phyloP scores from a whole-genome alignment of 768 basidiomycete genomes.

The Trametes cinnabarina region DNA sequence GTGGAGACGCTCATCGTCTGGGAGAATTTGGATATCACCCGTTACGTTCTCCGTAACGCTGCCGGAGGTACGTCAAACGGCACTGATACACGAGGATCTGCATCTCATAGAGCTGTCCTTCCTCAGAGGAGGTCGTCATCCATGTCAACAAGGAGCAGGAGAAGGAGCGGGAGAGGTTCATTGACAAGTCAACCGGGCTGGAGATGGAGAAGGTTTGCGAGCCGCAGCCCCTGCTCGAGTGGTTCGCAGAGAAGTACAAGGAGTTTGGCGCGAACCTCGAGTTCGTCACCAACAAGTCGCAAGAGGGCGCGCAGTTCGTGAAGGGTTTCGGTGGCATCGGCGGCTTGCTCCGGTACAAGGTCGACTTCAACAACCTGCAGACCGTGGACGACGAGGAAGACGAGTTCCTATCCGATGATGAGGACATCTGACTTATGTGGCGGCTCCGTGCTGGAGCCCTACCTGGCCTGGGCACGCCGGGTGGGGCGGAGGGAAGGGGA shows the following conservation, averaged over 20 bases:
- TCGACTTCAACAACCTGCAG: slow-evolving; percentile 85
- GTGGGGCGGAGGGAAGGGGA: slow-evolving; percentile 50
- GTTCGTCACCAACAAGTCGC: slow-evolving; percentile 94
- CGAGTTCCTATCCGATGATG: slow-evolving; percentile 77
- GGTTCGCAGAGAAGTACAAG: slow-evolving; percentile 99
- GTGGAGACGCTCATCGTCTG: slow-evolving; percentile 98
- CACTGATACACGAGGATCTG: not conserved
- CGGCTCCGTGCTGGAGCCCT: slow-evolving; percentile 80
- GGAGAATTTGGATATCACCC: slow-evolving; percentile 93
- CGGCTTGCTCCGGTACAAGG: slow-evolving; percentile 93
- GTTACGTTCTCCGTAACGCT: slow-evolving; percentile 87
- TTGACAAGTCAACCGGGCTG: slow-evolving; percentile 88
- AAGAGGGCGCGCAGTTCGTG: slow-evolving; percentile 97
- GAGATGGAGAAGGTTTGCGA: slow-evolving; percentile 93
- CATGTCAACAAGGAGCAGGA: slow-evolving; percentile 81
- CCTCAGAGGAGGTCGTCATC: slow-evolving; percentile 76
- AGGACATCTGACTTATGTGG: slow-evolving; percentile 82
- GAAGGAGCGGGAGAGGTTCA: slow-evolving; percentile 91
- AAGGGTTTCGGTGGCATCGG: slow-evolving; percentile 99
- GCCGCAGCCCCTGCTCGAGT: slow-evolving; percentile 87
- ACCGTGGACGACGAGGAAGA: slow-evolving; percentile 80
- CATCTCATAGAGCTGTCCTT: not conserved
- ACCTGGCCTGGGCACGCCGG: slow-evolving; percentile 60
- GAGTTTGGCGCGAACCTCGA: slow-evolving; percentile 95
- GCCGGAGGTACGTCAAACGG: slow-evolving; percentile 62